Base-by-base conservation (phyloP, 176 grass and related monocot genomes). In the Lolium multiflorum region DNA sequence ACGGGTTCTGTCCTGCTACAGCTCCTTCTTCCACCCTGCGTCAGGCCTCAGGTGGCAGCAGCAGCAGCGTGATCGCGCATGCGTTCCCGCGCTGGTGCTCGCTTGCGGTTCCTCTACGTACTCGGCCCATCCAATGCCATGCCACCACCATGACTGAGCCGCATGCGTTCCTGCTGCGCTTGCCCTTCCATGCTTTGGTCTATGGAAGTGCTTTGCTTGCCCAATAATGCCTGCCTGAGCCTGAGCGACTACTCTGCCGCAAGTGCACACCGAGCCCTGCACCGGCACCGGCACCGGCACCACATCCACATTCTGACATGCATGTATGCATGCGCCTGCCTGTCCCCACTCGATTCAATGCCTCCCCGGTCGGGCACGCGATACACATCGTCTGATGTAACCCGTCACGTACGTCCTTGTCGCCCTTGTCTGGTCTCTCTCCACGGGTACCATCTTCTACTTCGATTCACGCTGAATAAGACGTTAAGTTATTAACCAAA, bases 331-430 rank as follows among this genome's bases (percentile, higher is more conserved):
- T 82, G 80, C 80, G 73, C 81, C 50, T 79, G 73, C 81, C 50
- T 79, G 74, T 58, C 74, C 84, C 84, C 75, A 84, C 81, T 91
- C 71, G 60, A 88, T 79, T 87, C 81, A 90, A 87, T 91, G 81
- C 84, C 66, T 20, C 39, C 24, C 44, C 55, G 6, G 49, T 50
- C 78, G 69, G 11, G 65, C 26, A 18, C 31, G 31, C 31, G 31
- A 35, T 35, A 74, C 76, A 66, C 47, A 37, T 48, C 80, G 13
- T 74, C 66, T 43, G 81, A 85, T 87, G 81, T 60, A 87, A 84
- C 68, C 84, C 66, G 58, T 80, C 74, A 80, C 55, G 37, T 46
- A 68, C 78, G 60, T 61, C 31, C 48, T 67, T 64, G 74, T 57
- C 83, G 31, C 49, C 44, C 11, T 46, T 37, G 9, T 38, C 78